Percentiles rank a stretch among this genome's conserved stretches.
Evolutionary conservation across 305 asterid species (phyloP).

Genomic region (Stenogyne calaminthoides): DNA sequence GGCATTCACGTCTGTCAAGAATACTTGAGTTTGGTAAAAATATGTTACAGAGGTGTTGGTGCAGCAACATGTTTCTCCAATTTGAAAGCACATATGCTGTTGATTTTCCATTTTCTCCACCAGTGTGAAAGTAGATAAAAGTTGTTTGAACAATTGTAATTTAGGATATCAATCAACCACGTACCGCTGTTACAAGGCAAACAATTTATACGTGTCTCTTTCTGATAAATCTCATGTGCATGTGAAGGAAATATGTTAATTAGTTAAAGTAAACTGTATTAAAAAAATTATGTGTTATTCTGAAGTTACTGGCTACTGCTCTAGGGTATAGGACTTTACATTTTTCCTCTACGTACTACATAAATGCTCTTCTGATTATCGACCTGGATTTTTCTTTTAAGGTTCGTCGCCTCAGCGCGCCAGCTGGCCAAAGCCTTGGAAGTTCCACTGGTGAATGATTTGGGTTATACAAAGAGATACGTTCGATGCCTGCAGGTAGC

Average conservation of each 20-base stretch:
- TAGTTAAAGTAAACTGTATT: background rate
- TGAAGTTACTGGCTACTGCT: background rate
- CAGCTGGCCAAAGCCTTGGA: constrained; percentile 96
- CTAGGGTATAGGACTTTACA: background rate
- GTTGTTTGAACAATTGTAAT: background rate
- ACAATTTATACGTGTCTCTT: background rate
- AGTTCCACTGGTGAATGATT: constrained; percentile 95
- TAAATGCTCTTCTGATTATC: background rate
- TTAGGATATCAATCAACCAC: constrained; percentile 4
- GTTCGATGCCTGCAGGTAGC: constrained; percentile 96
- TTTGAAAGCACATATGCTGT: background rate
- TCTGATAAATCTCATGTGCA: background rate
- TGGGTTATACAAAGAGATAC: constrained; percentile 95
- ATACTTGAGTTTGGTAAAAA: background rate
- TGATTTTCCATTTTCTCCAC: constrained; percentile 7
- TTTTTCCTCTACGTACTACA: background rate
- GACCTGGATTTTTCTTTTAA: constrained; percentile 32
- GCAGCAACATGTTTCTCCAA: background rate
- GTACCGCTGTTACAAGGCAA: background rate
- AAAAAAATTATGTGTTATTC: background rate
- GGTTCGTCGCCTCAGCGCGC: constrained; percentile 96
- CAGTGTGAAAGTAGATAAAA: background rate
- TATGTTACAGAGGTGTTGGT: background rate
- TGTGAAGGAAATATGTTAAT: background rate
- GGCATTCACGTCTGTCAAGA: too few relatives aligned